A percentile compares a stretch with the other conserved stretches of the same genome.
Conservation (phyloP, 2,329 filamentous ascomycete species). For the Ilyonectria robusta region DNA sequence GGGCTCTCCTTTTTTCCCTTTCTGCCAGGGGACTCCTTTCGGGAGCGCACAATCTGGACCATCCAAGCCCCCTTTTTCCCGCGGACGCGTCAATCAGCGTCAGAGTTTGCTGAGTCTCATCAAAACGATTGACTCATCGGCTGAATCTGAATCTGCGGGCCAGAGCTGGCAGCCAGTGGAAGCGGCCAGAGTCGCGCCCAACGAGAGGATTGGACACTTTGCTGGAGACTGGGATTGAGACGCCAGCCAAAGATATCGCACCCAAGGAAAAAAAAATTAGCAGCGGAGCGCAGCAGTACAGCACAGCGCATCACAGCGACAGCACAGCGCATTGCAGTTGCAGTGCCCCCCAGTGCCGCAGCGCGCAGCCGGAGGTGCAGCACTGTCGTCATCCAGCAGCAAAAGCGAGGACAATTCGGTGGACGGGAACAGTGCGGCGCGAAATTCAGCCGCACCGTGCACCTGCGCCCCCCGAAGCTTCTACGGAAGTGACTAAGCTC, state of each 20-base stretch:
- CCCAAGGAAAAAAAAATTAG: conserved; percentile 27
- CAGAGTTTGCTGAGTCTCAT: conserved; percentile 33
- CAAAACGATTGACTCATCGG: conserved; percentile 40
- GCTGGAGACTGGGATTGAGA: conserved; percentile 35
- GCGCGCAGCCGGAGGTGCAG: conserved; percentile 39
- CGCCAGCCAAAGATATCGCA: conserved; percentile 34
- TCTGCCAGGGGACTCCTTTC: conserved; percentile 39
- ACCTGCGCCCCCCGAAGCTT: conserved; percentile 36
- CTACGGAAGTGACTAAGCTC: conserved; percentile 44
- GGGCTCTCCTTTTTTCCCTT: conserved; percentile 33
- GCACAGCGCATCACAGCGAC: conserved; percentile 39
- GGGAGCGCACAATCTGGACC: conserved; percentile 17
- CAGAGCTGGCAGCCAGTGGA: conserved; percentile 23
- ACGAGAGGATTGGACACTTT: conserved; percentile 37
- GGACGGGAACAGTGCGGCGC: conserved; percentile 40
- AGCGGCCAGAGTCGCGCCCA: conserved; percentile 36
- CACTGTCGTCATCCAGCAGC: conserved; percentile 46
- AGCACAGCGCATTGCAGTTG: conserved; percentile 40
- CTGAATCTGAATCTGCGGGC: conserved; percentile 37
- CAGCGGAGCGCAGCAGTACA: conserved; percentile 19
- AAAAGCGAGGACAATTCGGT: conserved; percentile 23
- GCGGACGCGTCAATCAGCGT: conserved; percentile 14
- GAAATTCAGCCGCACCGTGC: conserved; percentile 37
- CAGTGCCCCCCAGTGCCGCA: conserved; percentile 37
- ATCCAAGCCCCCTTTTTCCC: conserved; percentile 6